A percentile compares a stretch with the other conserved stretches of the same genome.
phyloP scores from a whole-genome alignment of 108 stramenopile genomes.

The Fistulifera solaris region DNA sequence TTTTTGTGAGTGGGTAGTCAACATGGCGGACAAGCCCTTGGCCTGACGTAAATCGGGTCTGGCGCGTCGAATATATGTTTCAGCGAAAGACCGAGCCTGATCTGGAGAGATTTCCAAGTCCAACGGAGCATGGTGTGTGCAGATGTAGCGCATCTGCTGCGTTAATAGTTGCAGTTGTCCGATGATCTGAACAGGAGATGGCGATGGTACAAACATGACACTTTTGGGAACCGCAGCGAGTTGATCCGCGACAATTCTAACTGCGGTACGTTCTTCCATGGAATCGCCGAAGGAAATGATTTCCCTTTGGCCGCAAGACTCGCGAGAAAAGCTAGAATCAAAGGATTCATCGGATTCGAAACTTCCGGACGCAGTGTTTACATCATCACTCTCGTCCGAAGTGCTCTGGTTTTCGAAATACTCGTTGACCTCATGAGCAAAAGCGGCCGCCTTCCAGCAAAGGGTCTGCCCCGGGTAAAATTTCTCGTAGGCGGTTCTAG shows the following conservation, averaged over 20 bases:
- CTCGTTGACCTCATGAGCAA: conserved; percentile 89
- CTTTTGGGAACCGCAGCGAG: conserved; percentile 60
- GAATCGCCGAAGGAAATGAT: conserved; percentile 85
- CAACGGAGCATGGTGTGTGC: conserved; percentile 31
- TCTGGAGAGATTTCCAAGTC: conserved; percentile 66
- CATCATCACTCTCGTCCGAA: conserved; percentile 50
- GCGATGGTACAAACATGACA: conserved; percentile 69
- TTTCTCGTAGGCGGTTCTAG: conserved; percentile 75
- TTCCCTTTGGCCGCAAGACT: conserved; percentile 22
- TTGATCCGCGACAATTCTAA: conserved; percentile 77
- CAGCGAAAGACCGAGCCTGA: conserved; percentile 69
- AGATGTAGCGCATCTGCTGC: conserved; percentile 71
- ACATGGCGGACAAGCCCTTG: too few relatives aligned
- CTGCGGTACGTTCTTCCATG: conserved; percentile 82
- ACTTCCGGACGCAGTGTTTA: conserved; percentile 19
- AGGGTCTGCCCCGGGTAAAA: conserved; percentile 84
- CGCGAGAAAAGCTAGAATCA: conserved; percentile 10
- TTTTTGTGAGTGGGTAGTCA: too few relatives aligned
- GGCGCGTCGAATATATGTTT: conserved; percentile 31
- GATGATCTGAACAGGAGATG: conserved; percentile 64
- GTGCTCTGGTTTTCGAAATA: conserved; percentile 37
- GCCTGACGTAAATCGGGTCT: background rate
- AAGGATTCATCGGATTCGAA: conserved; percentile 22
- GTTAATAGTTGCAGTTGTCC: conserved; percentile 78
- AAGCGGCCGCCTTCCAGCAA: conserved; percentile 92